A percentile compares a stretch with the other conserved stretches of the same genome.
These are phyloP conservation scores for Albophoma yamanashiensis DNA, from an alignment of 2,329 filamentous ascomycete species.

Conservation along the genomic window DNA sequence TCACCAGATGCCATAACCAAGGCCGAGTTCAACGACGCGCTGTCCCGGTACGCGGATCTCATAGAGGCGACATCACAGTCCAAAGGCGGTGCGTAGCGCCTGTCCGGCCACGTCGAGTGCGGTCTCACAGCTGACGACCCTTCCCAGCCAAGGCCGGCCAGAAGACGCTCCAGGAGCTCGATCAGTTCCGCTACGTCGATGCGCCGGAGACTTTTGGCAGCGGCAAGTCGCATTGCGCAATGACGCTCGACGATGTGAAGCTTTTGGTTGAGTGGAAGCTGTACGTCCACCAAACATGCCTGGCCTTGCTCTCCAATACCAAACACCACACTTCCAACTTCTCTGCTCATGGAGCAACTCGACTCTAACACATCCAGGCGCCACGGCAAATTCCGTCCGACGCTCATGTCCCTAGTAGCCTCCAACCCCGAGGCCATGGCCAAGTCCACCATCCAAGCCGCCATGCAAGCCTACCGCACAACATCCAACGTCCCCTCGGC, in stretches of 20 bases:
- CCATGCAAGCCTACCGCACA: slow-evolving; percentile 35
- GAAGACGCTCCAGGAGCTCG: slow-evolving; percentile 44
- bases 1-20: slow-evolving; percentile 14
- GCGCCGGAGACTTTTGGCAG: slow-evolving; percentile 36
- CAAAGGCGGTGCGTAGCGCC: slow-evolving; percentile 28
- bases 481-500: slow-evolving; percentile 21
- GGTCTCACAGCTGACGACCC: neutral
- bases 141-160: slow-evolving; percentile 34
- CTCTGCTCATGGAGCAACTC: neutral
- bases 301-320: slow-evolving; percentile 1
- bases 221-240: slow-evolving; percentile 19
- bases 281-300: slow-evolving; percentile 31
- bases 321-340: neutral
- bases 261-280: slow-evolving; percentile 61
- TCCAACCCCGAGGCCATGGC: slow-evolving; percentile 46
- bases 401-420: slow-evolving; percentile 47
- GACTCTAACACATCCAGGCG: slow-evolving; percentile 23
- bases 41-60: slow-evolving; percentile 27
- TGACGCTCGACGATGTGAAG: slow-evolving; percentile 48
- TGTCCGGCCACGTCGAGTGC: neutral
- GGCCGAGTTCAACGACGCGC: slow-evolving; percentile 21
- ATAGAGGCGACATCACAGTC: slow-evolving; percentile 31
- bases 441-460: slow-evolving; percentile 36
- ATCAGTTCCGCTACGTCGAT: slow-evolving; percentile 46
- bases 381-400: slow-evolving; percentile 53